Evolutionary conservation across 768 basidiomycete genomes (phyloP), one percentile per base, ranked within the genome.

Genomic region (Naganishia onofrii): DNA sequence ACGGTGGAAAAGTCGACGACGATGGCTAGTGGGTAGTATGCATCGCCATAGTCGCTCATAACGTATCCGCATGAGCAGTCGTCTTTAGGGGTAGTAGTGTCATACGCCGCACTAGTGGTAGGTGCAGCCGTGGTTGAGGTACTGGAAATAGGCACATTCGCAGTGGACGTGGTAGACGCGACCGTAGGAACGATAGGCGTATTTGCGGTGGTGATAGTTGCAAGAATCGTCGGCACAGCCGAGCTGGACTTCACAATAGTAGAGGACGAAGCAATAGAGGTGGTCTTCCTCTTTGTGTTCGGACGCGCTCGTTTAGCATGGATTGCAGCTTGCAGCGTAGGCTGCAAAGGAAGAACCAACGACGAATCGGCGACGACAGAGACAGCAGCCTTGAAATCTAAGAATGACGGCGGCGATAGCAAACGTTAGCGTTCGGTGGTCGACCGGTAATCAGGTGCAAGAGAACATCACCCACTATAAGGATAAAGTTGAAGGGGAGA

Each of bases 21-120:
- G 48, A 66, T 66, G 48, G 65, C 46, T n/a, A 32, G 9, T 15
- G 65, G 65, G 65, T 66, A 66, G 48, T 66, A 66, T 4, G 65
- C 65, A n/a, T 66, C 34, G 48, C 29, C 23, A 31, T 66, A 34
- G 13, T 51, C 48, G 65, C 65, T 34, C 65, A 66, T 51, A 38
- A 66, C 3, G 42, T 63, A 63, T 29, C 60, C 60, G 38, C 60
- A 63, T 26, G 60, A 63, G 38, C 60, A 63, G 26, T 63, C 60
- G 26, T 2, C 38, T 12, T 9, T 8, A 2, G 60, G 60, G 36
- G 42, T 44, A 19, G 42, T 44, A 19, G 15, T 26, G 60, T 42
- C 42, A n/a, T 34, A 58, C 2, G 57, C 31, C 32, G 34, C 34
- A 38, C 29, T 38, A 8, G 5, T 58, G 21, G 34, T 17, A 12